Evolutionary conservation across 2,329 filamentous ascomycete genomes (phyloP).

Genomic region (Lomentospora prolificans): DNA sequence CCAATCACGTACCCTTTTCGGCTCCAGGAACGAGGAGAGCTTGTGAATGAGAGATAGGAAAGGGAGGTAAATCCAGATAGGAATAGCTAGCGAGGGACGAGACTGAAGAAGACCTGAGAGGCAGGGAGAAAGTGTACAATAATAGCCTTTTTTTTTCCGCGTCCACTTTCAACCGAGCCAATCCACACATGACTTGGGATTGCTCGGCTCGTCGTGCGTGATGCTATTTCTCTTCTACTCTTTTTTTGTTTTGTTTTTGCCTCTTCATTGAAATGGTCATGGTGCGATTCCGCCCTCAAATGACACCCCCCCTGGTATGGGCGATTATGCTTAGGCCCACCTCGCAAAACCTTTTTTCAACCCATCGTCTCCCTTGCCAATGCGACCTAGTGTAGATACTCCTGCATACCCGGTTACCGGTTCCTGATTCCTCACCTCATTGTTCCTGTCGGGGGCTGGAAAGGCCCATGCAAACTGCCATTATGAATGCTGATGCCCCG

Average conservation of each 20-base stretch:
- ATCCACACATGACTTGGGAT: not conserved
- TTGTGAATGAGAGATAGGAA: not conserved
- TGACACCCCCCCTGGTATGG: not conserved
- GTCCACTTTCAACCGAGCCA: not conserved
- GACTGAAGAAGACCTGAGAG: too few relatives aligned
- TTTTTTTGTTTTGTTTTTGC: not conserved
- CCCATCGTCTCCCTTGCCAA: not conserved
- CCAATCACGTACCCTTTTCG: not conserved
- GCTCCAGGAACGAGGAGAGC: not conserved
- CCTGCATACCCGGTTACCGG: constrained; percentile 7
- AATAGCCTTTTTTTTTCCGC: not conserved
- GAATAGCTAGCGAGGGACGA: not conserved
- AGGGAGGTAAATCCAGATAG: not conserved
- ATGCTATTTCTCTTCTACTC: not conserved
- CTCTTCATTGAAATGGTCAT: not conserved
- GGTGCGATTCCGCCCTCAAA: not conserved
- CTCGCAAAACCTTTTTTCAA: not conserved
- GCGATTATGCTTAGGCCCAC: not conserved
- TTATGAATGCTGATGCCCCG: not conserved
- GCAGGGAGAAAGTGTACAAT: too few relatives aligned
- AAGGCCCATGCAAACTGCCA: not conserved
- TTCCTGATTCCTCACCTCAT: not conserved
- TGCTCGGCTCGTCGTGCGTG: not conserved
- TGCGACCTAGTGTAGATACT: not conserved
- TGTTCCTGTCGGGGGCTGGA: not conserved